Percentiles rank a stretch among this genome's conserved stretches.
Evolutionary conservation across 2,329 filamentous ascomycete species (phyloP).

Genomic region (Cordyceps pruinosa): DNA sequence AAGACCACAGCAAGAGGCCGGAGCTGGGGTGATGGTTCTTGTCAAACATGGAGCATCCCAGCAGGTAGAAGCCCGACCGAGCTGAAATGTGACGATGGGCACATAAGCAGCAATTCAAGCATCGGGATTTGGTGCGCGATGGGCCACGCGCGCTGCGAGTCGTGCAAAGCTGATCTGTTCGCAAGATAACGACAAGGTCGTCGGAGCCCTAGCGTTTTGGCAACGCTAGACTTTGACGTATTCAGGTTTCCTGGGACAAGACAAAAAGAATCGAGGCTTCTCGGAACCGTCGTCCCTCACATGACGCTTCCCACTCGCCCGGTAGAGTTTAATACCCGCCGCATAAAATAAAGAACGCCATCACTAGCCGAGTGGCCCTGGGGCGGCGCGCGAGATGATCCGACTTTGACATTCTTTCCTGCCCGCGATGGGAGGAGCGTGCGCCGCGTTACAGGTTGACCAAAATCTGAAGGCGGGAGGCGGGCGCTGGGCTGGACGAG

Average conservation of each 20-base stretch:
- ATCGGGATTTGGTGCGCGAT: background rate
- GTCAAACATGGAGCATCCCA: background rate
- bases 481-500: background rate
- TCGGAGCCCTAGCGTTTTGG: too few species aligned
- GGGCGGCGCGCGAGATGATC: background rate
- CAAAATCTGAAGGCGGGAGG: constrained; percentile 7
- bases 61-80: background rate
- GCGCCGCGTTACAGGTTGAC: constrained; percentile 9
- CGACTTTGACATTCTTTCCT: background rate
- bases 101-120: background rate
- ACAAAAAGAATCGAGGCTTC: too few species aligned
- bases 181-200: too few species aligned
- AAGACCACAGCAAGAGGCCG: background rate
- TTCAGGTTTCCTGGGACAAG: too few species aligned
- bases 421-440: constrained; percentile 2
- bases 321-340: background rate
- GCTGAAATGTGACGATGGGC: background rate
- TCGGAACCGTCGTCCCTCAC: background rate
- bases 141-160: too few species aligned
- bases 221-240: too few species aligned
- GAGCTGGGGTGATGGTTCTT: background rate
- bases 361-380: too few species aligned
- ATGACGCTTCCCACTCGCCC: background rate
- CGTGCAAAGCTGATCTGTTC: too few species aligned
- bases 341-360: background rate